Conservation (phyloP, 192 early-diverging fungal genomes). For the Oehlia diaphana region DNA sequence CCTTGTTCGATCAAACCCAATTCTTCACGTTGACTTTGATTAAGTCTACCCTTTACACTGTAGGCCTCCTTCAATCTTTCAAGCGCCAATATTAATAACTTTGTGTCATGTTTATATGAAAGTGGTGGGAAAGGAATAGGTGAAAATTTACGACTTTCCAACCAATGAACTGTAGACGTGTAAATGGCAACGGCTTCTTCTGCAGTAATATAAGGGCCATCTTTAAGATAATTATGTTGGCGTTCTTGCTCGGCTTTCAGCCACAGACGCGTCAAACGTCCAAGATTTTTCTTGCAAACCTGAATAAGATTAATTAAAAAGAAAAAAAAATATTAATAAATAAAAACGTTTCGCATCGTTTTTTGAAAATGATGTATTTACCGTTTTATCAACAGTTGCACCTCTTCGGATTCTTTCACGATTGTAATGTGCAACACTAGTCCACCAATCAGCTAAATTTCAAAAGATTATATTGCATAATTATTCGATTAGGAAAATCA, state of each 20-base stretch:
- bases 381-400: conserved; percentile 99
- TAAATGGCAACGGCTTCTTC: conserved; percentile 99
- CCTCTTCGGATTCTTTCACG: conserved; percentile 98
- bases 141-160: conserved; percentile 96
- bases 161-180: conserved; percentile 95
- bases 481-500: no score
- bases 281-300: conserved; percentile 94
- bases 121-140: conserved; percentile 99
- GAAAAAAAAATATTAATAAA: background rate
- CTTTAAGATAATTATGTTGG: conserved; percentile 98
- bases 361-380: background rate
- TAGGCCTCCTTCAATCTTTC: conserved; percentile 96
- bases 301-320: background rate
- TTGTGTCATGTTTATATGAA: conserved; percentile 99
- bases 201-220: conserved; percentile 96
- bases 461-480: background rate
- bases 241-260: conserved; percentile 99
- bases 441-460: conserved; percentile 96
- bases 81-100: conserved; percentile 92
- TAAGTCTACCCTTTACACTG: conserved; percentile 91
- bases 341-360: background rate
- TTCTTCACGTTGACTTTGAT: conserved; percentile 96
- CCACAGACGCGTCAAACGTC: conserved; percentile 96
- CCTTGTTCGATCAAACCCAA: conserved; percentile 93
- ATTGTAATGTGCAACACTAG: conserved; percentile 96